Conservation (phyloP, 306 rosid species). For the Chamaecrista fasciculata region DNA sequence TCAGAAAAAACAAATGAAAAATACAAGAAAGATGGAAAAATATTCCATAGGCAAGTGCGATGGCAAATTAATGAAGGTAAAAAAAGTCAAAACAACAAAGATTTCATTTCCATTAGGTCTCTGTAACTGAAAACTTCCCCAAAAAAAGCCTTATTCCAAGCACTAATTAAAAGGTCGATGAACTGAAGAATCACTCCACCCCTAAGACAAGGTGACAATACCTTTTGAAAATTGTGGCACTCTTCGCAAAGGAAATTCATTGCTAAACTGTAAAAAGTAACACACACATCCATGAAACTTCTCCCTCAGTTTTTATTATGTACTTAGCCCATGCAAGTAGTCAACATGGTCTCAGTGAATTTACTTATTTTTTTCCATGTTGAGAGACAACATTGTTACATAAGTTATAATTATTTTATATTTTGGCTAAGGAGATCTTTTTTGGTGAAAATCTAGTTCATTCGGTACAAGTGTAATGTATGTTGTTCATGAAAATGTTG, state of each 20-base stretch:
- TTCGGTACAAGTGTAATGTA: neutral
- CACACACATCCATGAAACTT: constrained; percentile 16
- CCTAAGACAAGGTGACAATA: neutral
- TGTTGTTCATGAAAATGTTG: neutral
- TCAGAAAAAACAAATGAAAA: neutral
- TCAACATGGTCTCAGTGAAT: neutral
- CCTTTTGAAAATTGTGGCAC: constrained; percentile 11
- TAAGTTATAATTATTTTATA: neutral
- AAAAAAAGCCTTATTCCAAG: neutral
- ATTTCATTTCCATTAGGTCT: constrained; percentile 9
- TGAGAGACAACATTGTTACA: neutral
- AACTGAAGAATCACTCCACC: neutral
- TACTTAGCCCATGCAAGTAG: neutral
- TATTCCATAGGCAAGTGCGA: neutral
- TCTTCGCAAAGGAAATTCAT: constrained; percentile 9
- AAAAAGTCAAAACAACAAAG: constrained; percentile 15
- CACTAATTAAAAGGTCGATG: neutral
- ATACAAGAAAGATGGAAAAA: neutral
- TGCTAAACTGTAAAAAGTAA: constrained; percentile 18
- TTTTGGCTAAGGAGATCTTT: neutral
- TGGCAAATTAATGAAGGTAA: neutral
- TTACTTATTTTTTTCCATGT: neutral
- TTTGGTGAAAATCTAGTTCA: neutral
- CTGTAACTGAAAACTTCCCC: constrained; percentile 6
- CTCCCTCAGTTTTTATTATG: constrained; percentile 16